Conservation (phyloP, 441 rosid genomes). For the Breynia disticha region DNA sequence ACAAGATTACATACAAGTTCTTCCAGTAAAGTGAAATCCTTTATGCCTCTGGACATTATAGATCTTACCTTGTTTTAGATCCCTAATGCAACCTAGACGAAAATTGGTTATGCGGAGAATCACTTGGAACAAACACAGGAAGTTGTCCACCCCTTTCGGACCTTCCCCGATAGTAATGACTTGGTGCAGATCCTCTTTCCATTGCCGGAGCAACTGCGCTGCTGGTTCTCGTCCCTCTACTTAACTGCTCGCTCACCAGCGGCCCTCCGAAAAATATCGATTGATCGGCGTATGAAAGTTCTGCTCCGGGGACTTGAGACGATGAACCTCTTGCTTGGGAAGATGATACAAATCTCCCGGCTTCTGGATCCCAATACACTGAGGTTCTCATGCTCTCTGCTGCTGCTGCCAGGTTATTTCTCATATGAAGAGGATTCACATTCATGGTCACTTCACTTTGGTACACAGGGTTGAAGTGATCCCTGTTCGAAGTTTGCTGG, state of each 20-base stretch:
- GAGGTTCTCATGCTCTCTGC: slow-evolving; percentile 38
- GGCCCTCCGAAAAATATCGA: slow-evolving; percentile 65
- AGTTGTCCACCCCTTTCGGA: slow-evolving; percentile 72
- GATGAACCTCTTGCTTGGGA: slow-evolving; percentile 24
- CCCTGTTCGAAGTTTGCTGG: slow-evolving; percentile 37
- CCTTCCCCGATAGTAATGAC: slow-evolving; percentile 53
- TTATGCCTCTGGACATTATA: neutral
- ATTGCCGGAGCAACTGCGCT: slow-evolving; percentile 19
- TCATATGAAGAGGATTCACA: slow-evolving; percentile 18
- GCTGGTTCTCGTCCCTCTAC: slow-evolving; percentile 29
- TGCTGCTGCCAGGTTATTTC: slow-evolving; percentile 14
- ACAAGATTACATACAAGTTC: too few relatives aligned
- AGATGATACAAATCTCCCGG: slow-evolving; percentile 77
- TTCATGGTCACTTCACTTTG: slow-evolving; percentile 26
- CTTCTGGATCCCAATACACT: slow-evolving; percentile 86
- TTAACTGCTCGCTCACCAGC: slow-evolving; percentile 35
- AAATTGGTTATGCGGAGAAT: slow-evolving; percentile 41
- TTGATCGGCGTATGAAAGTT: slow-evolving; percentile 46
- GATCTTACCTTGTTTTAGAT: neutral
- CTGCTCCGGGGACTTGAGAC: slow-evolving; percentile 36
- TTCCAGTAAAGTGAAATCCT: too few relatives aligned
- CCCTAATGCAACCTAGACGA: slow-evolving; percentile 37
- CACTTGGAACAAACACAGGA: slow-evolving; percentile 80
- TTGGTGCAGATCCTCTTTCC: slow-evolving; percentile 33
- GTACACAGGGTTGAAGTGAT: slow-evolving; percentile 72